Base-by-base conservation (phyloP, 1,284 basidiomycete genomes). In the Ceratobasidium sp. region DNA sequence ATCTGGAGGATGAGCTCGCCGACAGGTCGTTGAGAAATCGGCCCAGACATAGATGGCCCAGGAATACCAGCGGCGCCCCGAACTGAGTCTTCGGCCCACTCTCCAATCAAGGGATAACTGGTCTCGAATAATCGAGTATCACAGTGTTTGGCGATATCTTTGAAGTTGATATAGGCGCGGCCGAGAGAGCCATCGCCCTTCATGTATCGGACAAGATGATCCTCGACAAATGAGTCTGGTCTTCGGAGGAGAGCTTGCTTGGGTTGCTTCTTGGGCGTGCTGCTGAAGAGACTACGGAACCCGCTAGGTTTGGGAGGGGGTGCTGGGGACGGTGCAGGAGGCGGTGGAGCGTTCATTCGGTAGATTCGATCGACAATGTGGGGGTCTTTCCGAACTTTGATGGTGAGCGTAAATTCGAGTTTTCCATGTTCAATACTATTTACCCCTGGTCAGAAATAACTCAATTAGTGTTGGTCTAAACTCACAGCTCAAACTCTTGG, bases 401-500 rank as follows among this genome's bases (percentile, higher is more conserved):
- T 84, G 0, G 91, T 93, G 15, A 97, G 87, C 0, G 94, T 95
- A 84, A 97, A 97, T 82, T 97, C 95, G 76, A 97, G 90, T 83
- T 96, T 96, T 83, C 89, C 92, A 81, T 94, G 92, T 81, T 95
- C 94, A 78, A 95, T 93, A 37, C 94, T 95, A 79, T 45, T 31
- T 20, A 53, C 7, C 42, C 45, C 23, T 56, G 31, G 33, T 71
- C 20, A 28, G 74, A 61, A 56, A 76, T 61, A 68, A 58, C 58
- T 37, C 33, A 54, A 15, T 31, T 20, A 35, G n/a, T 2, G 45
- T 45, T 47, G 28, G 13, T 26, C 56, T 20, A 64, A 17, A 87
- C 94, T 79, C 81, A 96, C 95, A 97, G 85, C 81, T 98, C 96
- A 81, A 98, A 99, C 83, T 98, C 96, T 83, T 97, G 95, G 66